A percentile compares a stretch with the other conserved stretches of the same genome.
Conservation (phyloP, 306 rosid species). For the Medicago lupulina region DNA sequence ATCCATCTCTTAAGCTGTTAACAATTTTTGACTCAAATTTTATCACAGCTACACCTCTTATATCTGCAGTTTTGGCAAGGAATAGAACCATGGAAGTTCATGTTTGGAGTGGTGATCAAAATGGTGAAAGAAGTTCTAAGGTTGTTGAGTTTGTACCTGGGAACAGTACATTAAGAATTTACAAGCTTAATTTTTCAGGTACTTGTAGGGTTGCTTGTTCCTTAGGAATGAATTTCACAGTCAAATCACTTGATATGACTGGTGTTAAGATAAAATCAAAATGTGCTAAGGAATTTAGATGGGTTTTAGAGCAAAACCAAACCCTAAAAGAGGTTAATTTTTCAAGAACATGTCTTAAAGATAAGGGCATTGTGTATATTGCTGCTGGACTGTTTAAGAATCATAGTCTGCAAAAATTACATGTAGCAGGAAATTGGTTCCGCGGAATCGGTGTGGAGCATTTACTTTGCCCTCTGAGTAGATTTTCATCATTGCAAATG, state of each 20-base stretch:
- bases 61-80: slow-evolving; percentile 86
- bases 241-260: slow-evolving; percentile 78
- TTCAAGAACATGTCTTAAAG: slow-evolving; percentile 75
- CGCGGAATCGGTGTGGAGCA: slow-evolving; percentile 79
- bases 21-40: slow-evolving; percentile 76
- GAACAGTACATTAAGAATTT: slow-evolving; percentile 69
- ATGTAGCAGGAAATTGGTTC: slow-evolving; percentile 75
- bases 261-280: slow-evolving; percentile 79
- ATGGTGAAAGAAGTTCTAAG: slow-evolving; percentile 69
- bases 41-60: slow-evolving; percentile 80
- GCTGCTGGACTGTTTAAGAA: slow-evolving; percentile 93
- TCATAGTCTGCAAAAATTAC: slow-evolving; percentile 64
- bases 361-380: slow-evolving; percentile 78
- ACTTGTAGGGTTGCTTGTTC: slow-evolving; percentile 84
- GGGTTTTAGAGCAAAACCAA: slow-evolving; percentile 83
- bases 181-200: slow-evolving; percentile 69
- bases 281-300: slow-evolving; percentile 88
- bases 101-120: slow-evolving; percentile 82
- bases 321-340: slow-evolving; percentile 72
- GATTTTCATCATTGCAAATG: slow-evolving; percentile 79
- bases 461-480: slow-evolving; percentile 84
- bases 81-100: slow-evolving; percentile 84
- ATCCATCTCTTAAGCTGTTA: slow-evolving; percentile 71
- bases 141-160: slow-evolving; percentile 91
- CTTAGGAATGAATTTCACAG: slow-evolving; percentile 82